A percentile compares a stretch with the other conserved stretches of the same genome.
Conservation (phyloP, 805 yeast genomes). For the Candida ficus region DNA sequence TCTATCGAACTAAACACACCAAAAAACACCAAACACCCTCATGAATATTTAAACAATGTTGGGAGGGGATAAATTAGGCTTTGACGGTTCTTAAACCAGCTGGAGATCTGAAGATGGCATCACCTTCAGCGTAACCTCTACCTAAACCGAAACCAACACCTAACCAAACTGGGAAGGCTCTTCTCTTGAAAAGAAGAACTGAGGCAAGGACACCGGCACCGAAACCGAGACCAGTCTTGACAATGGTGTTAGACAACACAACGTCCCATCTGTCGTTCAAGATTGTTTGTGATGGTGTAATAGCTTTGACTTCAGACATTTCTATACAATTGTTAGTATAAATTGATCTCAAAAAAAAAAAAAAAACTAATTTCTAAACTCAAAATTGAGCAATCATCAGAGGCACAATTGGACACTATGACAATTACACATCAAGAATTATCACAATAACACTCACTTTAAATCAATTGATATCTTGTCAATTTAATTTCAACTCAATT, state of each 20-base stretch:
- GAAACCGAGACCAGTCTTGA: constrained; percentile 93
- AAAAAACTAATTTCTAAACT: neutral
- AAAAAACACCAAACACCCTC: neutral
- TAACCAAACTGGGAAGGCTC: constrained; percentile 96
- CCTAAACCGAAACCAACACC: constrained; percentile 98
- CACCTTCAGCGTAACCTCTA: constrained; percentile 97
- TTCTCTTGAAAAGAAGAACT: constrained; percentile 83
- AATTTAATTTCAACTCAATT: neutral
- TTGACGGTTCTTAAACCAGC: constrained; percentile 74
- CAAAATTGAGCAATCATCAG: too few species aligned
- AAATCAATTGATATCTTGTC: neutral
- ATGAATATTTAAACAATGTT: neutral
- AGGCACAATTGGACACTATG: too few species aligned
- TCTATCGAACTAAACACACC: constrained; percentile 5
- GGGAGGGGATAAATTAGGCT: too few species aligned
- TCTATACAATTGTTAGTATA: neutral
- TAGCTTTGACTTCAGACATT: constrained; percentile 19
- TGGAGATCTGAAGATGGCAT: constrained; percentile 84
- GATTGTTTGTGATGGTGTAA: constrained; percentile 49
- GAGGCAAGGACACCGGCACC: constrained; percentile 96
- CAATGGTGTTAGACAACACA: constrained; percentile 88
- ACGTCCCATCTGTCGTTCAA: constrained; percentile 87
- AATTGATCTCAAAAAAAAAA: neutral
- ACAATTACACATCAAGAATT: too few species aligned
- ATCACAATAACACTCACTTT: too few species aligned